Evolutionary conservation across 306 rosid genomes (phyloP), one percentile per base, ranked within the genome.

Genomic region (Acacia confusa): DNA sequence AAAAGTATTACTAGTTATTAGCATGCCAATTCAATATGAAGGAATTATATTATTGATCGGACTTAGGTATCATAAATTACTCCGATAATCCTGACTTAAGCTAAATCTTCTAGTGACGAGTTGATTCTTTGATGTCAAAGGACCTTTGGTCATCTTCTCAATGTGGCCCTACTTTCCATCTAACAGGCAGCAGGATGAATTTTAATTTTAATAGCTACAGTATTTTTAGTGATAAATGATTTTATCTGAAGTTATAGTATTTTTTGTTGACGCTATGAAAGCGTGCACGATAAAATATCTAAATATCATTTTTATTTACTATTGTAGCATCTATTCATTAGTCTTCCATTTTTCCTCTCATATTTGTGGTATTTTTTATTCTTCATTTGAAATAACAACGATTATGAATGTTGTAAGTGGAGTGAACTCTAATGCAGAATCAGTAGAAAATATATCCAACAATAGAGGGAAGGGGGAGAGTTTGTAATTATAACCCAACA

Each of bases 341-440:
- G 61, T 53, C 25, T 53, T 53, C 24, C 24, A 53, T 9, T 15
- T 61, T 6, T 20, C 30, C 25, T 32, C 19, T 24, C 66, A 60
- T 47, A 58, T 25, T 45, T 67, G 50, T 63, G 47, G 65, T 55
- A 55, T 55, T 28, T 78, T 77, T 52, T 64, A 40, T 52, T 28
- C 43, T 72, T 25, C 15, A 60, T 41, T 75, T 61, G 34, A 70
- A 41, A 20, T 40, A 70, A 41, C 16, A 14, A 40, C 7, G 19
- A 70, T 40, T 73, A 12, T 64, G 38, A 72, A 77, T 58, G 75
- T 52, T 72, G 79, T 65, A 72, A 52, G 58, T 45, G 16, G 58
- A 66, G 50, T 44, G 40, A 10, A 70, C 13, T 41, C 55, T 41
- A 25, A 27, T 61, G 20, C 38, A 27, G 17, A 14, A 27, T 19